Evolutionary conservation across 1,139 yeast genomes (phyloP).

Genomic region (Torulaspora pretoriensis): DNA sequence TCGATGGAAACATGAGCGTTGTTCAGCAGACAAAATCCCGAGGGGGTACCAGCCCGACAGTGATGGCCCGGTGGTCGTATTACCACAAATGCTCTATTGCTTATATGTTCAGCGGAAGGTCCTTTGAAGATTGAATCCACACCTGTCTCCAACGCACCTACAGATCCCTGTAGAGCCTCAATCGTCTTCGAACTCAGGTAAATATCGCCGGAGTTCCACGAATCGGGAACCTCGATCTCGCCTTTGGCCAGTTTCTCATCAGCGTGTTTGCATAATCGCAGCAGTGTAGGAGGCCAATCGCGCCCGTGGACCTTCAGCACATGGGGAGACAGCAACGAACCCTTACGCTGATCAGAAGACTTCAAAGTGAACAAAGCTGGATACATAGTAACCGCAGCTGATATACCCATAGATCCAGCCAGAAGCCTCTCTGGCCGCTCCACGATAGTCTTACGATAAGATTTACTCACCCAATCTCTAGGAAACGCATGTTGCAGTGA

Average conservation of each 20-base stretch:
- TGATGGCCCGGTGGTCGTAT: slow-evolving; percentile 89
- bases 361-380: slow-evolving; percentile 57
- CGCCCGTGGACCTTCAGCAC: slow-evolving; percentile 72
- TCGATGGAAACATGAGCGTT: slow-evolving; percentile 81
- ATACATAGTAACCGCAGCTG: slow-evolving; percentile 68
- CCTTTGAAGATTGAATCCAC: slow-evolving; percentile 52
- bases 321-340: slow-evolving; percentile 43
- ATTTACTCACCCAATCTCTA: slow-evolving; percentile 70
- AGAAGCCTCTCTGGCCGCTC: slow-evolving; percentile 79
- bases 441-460: slow-evolving; percentile 65
- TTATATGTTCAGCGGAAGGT: slow-evolving; percentile 35
- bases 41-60: slow-evolving; percentile 78
- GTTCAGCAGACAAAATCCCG: slow-evolving; percentile 82
- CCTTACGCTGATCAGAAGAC: slow-evolving; percentile 37
- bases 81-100: slow-evolving; percentile 61
- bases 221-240: slow-evolving; percentile 69
- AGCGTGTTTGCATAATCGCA: slow-evolving; percentile 57
- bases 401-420: slow-evolving; percentile 73
- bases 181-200: slow-evolving; percentile 66
- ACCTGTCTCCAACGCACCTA: slow-evolving; percentile 74
- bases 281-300: slow-evolving; percentile 63
- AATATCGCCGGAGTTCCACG: slow-evolving; percentile 83
- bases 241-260: slow-evolving; percentile 52
- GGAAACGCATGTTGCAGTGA: slow-evolving; percentile 69
- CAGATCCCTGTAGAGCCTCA: slow-evolving; percentile 71